phyloP scores from a whole-genome alignment of 2,329 filamentous ascomycete genomes.

The Cryphonectria naterciae region DNA sequence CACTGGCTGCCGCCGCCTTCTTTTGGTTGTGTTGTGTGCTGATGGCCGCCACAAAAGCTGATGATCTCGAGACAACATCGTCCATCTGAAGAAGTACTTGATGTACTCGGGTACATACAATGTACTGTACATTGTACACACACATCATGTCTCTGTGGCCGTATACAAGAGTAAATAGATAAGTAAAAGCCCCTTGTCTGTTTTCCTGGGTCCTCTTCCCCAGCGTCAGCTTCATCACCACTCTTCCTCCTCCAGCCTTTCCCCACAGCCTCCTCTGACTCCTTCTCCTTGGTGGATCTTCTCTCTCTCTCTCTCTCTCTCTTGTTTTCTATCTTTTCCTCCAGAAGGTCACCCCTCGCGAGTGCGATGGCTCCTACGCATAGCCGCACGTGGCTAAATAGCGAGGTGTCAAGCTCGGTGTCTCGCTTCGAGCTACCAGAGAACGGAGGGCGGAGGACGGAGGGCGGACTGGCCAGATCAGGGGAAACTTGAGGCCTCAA shows the following conservation, averaged over 20 bases:
- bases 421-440: neutral
- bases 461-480: neutral
- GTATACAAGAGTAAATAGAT: neutral
- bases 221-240: neutral
- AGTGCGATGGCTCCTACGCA: neutral
- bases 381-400: neutral
- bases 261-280: neutral
- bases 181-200: neutral
- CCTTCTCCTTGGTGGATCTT: neutral
- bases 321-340: no score
- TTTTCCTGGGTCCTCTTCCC: neutral
- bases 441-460: neutral
- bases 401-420: neutral
- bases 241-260: neutral
- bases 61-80: neutral
- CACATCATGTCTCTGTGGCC: neutral
- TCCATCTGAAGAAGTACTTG: neutral
- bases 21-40: neutral
- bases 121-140: neutral
- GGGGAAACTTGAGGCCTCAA: neutral
- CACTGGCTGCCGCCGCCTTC: no score
- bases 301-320: no score
- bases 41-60: neutral
- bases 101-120: neutral
- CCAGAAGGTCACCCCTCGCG: neutral